Percentiles rank a stretch among this genome's conserved stretches.
Evolutionary conservation across 257 asterid genomes (phyloP).

Genomic region (Fraxinus cuspidata): DNA sequence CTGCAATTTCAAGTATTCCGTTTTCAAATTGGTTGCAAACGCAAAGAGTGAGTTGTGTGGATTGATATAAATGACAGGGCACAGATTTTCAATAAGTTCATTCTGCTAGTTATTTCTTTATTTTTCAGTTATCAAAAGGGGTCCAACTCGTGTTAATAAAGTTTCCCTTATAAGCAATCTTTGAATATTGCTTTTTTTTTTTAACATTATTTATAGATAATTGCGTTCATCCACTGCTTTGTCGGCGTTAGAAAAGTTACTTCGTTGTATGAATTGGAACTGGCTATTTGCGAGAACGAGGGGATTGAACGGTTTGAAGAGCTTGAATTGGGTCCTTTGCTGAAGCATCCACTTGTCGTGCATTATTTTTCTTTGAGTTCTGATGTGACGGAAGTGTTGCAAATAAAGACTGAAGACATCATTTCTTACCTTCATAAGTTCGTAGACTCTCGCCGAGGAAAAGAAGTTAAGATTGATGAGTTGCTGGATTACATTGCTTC

Average conservation of each 20-base stretch:
- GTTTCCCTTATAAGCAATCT: background rate
- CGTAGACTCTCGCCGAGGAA: conserved; percentile 32
- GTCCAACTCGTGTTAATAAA: background rate
- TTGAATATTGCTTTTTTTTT: background rate
- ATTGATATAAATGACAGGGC: background rate
- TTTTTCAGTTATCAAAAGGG: no score
- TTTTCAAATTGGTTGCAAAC: no score
- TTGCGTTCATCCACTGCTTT: conserved; percentile 89
- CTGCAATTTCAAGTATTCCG: background rate
- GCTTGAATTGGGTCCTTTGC: conserved; percentile 88
- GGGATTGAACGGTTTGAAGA: conserved; percentile 75
- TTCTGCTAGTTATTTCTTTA: background rate
- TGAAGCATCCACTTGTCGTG: conserved; percentile 71
- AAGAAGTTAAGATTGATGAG: conserved; percentile 41
- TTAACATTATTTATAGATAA: conserved; percentile 43
- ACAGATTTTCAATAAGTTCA: no score
- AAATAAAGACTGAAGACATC: conserved; percentile 68
- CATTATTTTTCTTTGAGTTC: conserved; percentile 69
- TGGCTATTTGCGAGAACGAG: conserved; percentile 79
- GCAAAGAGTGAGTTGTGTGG: background rate
- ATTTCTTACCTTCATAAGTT: conserved; percentile 66
- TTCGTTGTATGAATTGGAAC: conserved; percentile 79
- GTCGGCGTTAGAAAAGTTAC: conserved; percentile 75
- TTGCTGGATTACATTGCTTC: conserved; percentile 67
- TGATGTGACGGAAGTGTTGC: conserved; percentile 57